Evolutionary conservation across 768 basidiomycete genomes (phyloP).

Genomic region (Boletus vinaceobasis): DNA sequence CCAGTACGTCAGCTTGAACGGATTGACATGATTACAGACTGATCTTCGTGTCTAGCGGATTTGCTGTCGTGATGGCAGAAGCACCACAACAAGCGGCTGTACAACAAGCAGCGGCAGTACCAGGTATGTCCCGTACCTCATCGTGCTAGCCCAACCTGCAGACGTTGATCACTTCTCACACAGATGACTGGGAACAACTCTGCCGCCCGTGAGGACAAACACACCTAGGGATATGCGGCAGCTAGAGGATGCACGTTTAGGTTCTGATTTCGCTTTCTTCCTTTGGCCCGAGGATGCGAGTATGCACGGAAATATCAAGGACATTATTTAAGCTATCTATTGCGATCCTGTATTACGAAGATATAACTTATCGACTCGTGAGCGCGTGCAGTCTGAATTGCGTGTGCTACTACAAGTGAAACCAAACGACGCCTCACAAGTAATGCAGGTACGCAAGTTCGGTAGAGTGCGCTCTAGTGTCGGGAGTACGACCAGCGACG

Average conservation of each 20-base stretch:
- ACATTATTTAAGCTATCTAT: background rate
- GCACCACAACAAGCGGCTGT: slow-evolving; percentile 3
- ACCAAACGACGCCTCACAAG: no score
- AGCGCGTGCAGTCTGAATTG: no score
- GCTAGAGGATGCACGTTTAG: background rate
- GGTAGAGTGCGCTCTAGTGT: no score
- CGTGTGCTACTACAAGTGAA: no score
- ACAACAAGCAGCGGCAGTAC: slow-evolving; percentile 13
- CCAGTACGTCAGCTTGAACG: slow-evolving; percentile 13
- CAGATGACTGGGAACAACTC: slow-evolving; percentile 22
- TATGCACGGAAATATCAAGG: background rate
- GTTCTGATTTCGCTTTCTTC: background rate
- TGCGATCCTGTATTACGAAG: no score
- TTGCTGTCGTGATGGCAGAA: slow-evolving; percentile 31
- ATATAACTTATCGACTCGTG: no score
- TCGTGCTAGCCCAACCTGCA: no score
- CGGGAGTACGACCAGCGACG: no score
- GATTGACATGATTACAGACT: background rate
- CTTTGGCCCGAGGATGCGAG: background rate
- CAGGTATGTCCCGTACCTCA: slow-evolving; percentile 13
- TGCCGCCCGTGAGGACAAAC: slow-evolving; percentile 13
- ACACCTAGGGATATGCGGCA: background rate
- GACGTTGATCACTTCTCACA: background rate
- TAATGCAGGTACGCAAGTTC: no score
- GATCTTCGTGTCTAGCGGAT: slow-evolving; percentile 15